These are phyloP conservation scores for Dactylellina parvicollis DNA, from an alignment of 2,329 filamentous ascomycete genomes.

Conservation along the genomic window DNA sequence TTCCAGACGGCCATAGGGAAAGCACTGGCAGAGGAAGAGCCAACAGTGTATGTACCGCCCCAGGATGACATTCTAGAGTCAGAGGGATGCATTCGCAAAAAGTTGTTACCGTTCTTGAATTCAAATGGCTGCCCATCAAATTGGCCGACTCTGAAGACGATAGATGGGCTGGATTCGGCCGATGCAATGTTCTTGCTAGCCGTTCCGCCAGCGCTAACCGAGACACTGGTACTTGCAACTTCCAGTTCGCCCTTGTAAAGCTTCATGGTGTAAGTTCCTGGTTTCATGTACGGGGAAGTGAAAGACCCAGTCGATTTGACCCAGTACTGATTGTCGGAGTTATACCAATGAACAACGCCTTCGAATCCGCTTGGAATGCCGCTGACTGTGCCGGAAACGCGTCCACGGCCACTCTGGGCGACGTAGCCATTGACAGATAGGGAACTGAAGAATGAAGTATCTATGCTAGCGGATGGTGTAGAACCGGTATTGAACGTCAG, in stretches of 20 bases:
- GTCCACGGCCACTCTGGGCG: slow-evolving; percentile 67
- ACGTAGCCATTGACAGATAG: slow-evolving; percentile 71
- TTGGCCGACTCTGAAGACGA: slow-evolving; percentile 72
- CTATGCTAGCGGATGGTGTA: slow-evolving; percentile 66
- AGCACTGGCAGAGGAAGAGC: slow-evolving; percentile 65
- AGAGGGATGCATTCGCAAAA: slow-evolving; percentile 74
- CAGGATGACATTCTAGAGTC: slow-evolving; percentile 72
- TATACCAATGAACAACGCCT: slow-evolving; percentile 74
- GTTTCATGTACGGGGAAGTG: slow-evolving; percentile 73
- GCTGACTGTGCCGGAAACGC: slow-evolving; percentile 70
- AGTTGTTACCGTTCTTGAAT: slow-evolving; percentile 74
- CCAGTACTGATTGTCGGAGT: slow-evolving; percentile 73
- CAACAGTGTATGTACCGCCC: slow-evolving; percentile 72
- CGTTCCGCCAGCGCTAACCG: slow-evolving; percentile 66
- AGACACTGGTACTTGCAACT: slow-evolving; percentile 66
- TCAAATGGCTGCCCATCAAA: slow-evolving; percentile 73
- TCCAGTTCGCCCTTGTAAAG: slow-evolving; percentile 71
- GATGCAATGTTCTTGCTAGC: slow-evolving; percentile 67
- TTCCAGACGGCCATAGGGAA: slow-evolving; percentile 76
- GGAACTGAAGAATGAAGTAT: slow-evolving; percentile 70
- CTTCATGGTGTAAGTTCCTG: slow-evolving; percentile 75
- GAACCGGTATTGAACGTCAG: slow-evolving; percentile 70
- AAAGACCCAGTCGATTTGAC: slow-evolving; percentile 67
- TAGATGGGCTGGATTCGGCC: slow-evolving; percentile 64
- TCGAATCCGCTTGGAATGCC: slow-evolving; percentile 68